Conservation (phyloP, 805 yeast species). For the Yamadazyma laniorum region DNA sequence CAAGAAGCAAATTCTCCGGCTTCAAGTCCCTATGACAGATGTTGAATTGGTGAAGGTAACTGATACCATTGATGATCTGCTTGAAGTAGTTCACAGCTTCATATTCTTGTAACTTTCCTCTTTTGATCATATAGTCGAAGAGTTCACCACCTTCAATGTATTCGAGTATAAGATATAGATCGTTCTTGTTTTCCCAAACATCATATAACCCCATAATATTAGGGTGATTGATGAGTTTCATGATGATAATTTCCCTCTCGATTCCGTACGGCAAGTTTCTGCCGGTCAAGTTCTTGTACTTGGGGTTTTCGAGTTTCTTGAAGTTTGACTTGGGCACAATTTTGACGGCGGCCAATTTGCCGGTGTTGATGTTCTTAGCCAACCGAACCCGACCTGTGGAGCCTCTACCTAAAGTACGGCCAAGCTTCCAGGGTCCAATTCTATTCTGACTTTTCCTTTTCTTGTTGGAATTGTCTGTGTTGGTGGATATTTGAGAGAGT, state of each 20-base stretch:
- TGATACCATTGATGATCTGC: slow-evolving; percentile 80
- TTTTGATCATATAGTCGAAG: slow-evolving; percentile 84
- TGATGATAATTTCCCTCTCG: slow-evolving; percentile 80
- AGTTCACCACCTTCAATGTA: slow-evolving; percentile 97
- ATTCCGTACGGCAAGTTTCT: slow-evolving; percentile 69
- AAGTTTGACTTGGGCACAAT: slow-evolving; percentile 86
- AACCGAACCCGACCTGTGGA: slow-evolving; percentile 92
- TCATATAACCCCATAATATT: slow-evolving; percentile 78
- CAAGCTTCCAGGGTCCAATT: slow-evolving; percentile 96
- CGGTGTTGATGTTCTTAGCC: slow-evolving; percentile 82
- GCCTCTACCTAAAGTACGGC: slow-evolving; percentile 94
- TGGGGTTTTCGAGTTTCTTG: slow-evolving; percentile 47
- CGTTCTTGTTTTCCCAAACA: slow-evolving; percentile 85
- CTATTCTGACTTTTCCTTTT: slow-evolving; percentile 49
- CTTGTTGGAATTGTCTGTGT: slow-evolving; percentile 39
- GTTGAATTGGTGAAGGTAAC: slow-evolving; percentile 80
- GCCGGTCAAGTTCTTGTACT: slow-evolving; percentile 32
- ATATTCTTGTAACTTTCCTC: slow-evolving; percentile 82
- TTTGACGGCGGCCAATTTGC: slow-evolving; percentile 93
- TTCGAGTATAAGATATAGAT: slow-evolving; percentile 82
- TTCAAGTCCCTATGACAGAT: slow-evolving; percentile 87
- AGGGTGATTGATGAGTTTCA: slow-evolving; percentile 77
- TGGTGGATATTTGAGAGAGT: slow-evolving; percentile 48
- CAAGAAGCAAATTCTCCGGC: slow-evolving; percentile 78
- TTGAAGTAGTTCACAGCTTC: slow-evolving; percentile 90